Base-by-base conservation (phyloP, 108 stramenopile species). In the Cyclostephanos tholiformis region DNA sequence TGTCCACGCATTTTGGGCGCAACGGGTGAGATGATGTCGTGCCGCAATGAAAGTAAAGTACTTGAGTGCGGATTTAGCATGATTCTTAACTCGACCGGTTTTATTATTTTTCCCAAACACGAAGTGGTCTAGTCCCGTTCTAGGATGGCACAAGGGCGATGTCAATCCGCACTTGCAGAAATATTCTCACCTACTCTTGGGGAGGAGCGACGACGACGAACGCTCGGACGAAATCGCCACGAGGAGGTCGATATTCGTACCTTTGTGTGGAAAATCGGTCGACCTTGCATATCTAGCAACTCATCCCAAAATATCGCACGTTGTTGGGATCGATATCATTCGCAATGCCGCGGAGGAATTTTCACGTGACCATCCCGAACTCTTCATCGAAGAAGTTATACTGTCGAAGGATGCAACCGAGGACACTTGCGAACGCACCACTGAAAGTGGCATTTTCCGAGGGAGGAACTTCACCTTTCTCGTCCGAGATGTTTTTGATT, bases 261-360 rank as follows among this genome's bases (percentile, higher is more conserved):
- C 94, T n/a, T 81, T 95, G 17, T 95, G 94, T 71, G 94, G 94
- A 51, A 95, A 95, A 78, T 85, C 94, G 43, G 77, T 92, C 14
- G 94, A 95, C 59, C 82, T 95, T 84, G 86, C 88, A 6, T 89
- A 73, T 65, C 75, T 95, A 23, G 84, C 91, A 11, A 62, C 50
- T 2, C 64, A 83, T 60, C 55, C 72, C 16, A 61, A 55, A 29
- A 80, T 86, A 23, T 70, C 57, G 0, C 63, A 73, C 44, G 87
- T 92, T 27, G 88, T 91, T 11, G 94, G 94, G 26, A 82, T 92
- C 29, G 94, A 95, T 69, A 90, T 91, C 7, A 76, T 95, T 22
- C 74, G 80, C 11, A 62, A 82, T 63, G 91, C 94, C 0, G 72
- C 91, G 52, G 86, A 88, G 64, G 86, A 87, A 65, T 95, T 92